phyloP scores from a whole-genome alignment of 495 filamentous ascomycete genomes.

The Xylaria bambusicola region DNA sequence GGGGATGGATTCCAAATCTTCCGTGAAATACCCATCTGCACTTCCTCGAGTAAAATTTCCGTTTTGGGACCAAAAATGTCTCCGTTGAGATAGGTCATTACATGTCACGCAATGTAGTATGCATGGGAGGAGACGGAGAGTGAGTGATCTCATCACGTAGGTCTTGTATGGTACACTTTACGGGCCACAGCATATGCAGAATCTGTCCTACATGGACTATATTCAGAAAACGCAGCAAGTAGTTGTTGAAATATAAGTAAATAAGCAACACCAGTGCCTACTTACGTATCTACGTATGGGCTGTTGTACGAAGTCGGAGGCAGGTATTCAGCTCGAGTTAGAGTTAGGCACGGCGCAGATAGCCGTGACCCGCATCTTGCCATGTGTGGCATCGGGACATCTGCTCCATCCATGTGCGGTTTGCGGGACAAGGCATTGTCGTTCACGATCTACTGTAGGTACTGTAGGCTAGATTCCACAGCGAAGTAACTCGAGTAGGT shows the following conservation, averaged over 20 bases:
- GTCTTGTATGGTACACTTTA: background rate
- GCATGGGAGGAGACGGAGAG: slow-evolving; percentile 3
- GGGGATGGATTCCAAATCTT: slow-evolving; percentile 18
- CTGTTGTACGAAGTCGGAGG: background rate
- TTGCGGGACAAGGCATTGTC: background rate
- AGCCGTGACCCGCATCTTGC: slow-evolving; percentile 7
- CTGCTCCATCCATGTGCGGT: background rate
- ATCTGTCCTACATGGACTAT: no score
- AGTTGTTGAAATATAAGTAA: no score
- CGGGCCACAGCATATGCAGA: background rate
- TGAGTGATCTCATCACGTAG: slow-evolving; percentile 6
- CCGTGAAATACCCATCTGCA: background rate
- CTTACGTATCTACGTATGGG: no score
- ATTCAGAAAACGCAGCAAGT: no score
- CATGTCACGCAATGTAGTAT: slow-evolving; percentile 4
- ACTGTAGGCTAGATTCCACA: background rate
- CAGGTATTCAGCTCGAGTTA: background rate
- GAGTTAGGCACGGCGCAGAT: background rate
- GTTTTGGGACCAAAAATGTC: slow-evolving; percentile 1
- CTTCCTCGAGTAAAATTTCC: slow-evolving; percentile 19
- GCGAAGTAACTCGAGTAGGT: background rate
- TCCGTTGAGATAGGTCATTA: slow-evolving; percentile 3
- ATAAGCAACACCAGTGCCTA: no score
- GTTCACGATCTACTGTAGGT: background rate
- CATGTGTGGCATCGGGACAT: background rate